Conservation (phyloP, 2,329 filamentous ascomycete species). For the Hymenotorrendiella dingleyae region DNA sequence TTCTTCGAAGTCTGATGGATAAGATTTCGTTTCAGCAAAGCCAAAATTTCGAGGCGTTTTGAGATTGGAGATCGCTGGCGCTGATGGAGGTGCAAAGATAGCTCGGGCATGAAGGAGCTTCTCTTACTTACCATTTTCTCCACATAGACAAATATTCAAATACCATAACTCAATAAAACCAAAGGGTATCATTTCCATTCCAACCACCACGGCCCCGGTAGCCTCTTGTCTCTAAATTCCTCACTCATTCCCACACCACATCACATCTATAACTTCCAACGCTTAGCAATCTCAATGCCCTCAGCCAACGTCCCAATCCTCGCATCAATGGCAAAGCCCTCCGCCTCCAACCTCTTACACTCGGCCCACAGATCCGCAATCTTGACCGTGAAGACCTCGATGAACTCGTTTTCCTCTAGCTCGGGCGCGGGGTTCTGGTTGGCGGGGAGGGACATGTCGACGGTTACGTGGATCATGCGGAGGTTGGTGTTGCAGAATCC, state of each 20-base stretch:
- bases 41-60: too few species aligned
- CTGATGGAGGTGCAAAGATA: too few species aligned
- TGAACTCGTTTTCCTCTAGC: constrained; percentile 47
- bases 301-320: constrained; percentile 35
- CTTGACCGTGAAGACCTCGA: constrained; percentile 44
- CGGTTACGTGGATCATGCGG: constrained; percentile 44
- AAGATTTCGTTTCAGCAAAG: too few species aligned
- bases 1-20: too few species aligned
- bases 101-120: too few species aligned
- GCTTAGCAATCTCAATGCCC: constrained; percentile 34
- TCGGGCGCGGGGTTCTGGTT: constrained; percentile 42
- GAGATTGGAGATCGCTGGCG: too few species aligned
- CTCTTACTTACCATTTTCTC: too few species aligned
- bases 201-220: too few species aligned
- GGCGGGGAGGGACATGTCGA: constrained; percentile 39
- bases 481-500: constrained; percentile 64
- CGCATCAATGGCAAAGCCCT: constrained; percentile 36
- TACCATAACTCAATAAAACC: too few species aligned
- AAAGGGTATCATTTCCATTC: too few species aligned
- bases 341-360: constrained; percentile 39
- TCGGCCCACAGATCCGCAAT: constrained; percentile 39
- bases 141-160: too few species aligned
- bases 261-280: constrained; percentile 30
- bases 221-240: background rate
- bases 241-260: background rate